These are phyloP conservation scores for Gentiana dahurica DNA, from an alignment of 257 asterid genomes.

Conservation along the genomic window DNA sequence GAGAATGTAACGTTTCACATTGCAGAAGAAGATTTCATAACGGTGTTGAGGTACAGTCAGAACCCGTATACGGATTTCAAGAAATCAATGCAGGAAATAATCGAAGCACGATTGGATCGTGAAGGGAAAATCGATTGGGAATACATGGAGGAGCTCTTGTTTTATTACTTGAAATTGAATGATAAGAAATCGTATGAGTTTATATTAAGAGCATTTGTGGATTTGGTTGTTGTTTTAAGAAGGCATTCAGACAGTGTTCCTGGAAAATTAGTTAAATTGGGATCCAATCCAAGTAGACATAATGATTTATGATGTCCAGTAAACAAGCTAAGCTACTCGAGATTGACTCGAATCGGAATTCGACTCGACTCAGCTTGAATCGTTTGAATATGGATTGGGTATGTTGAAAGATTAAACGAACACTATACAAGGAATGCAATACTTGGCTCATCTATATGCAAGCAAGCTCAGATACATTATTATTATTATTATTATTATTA, in stretches of 20 bases:
- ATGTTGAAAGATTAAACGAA: no score
- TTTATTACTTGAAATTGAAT: constrained; percentile 60
- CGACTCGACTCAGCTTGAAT: no score
- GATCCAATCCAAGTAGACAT: no score
- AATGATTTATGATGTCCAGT: no score
- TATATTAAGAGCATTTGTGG: constrained; percentile 65
- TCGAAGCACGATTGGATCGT: constrained; percentile 25
- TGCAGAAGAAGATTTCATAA: constrained; percentile 15
- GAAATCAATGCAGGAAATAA: constrained; percentile 30
- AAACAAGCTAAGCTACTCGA: no score
- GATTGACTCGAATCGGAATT: no score
- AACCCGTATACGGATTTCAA: constrained; percentile 22
- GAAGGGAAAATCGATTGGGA: constrained; percentile 61
- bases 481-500: no score
- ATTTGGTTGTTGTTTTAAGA: constrained; percentile 35
- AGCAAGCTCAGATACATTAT: no score
- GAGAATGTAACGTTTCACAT: neutral
- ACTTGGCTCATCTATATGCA: no score
- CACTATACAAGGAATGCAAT: no score
- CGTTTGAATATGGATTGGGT: no score
- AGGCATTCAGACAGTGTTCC: constrained; percentile 25
- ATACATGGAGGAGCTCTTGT: constrained; percentile 68
- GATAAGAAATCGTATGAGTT: constrained; percentile 41
- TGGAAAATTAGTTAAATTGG: constrained; percentile 14
- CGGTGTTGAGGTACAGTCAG: constrained; percentile 16